Evolutionary conservation across 1,284 basidiomycete genomes (phyloP), one percentile per base, ranked within the genome.

Genomic region (Ustilago crameri): DNA sequence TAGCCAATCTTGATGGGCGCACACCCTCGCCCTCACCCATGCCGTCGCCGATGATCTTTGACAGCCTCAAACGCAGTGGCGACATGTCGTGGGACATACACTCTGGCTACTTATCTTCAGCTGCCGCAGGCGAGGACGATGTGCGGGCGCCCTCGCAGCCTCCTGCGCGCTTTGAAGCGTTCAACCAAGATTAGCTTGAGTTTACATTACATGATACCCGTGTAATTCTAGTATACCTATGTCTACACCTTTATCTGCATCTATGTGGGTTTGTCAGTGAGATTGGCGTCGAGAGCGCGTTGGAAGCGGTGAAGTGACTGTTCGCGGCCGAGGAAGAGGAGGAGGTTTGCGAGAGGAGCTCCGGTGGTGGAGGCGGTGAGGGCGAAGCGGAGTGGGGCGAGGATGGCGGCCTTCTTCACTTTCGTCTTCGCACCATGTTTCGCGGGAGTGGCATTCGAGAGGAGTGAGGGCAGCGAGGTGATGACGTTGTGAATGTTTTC

Each of bases 341-440:
- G 43, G 20, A 71, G 35, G n/a, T 72, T 64, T 5, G 60, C 72
- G 9, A 75, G 30, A 0, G 68, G 69, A 1, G 72, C 54, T 15
- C 72, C 72, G 42, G 42, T 30, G 9, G 63, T 42, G 18, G 43
- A 41, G 14, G 48, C 69, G 34, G 51, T 64, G 42, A 75, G 50
- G 5, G 63, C 69, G 23, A 73, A 67, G 18, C 73, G 37, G 14
- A 75, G 44, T 12, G 73, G 72, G 0, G 59, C 62, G 10, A 73
- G 27, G n/a, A 75, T 46, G 3, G 57, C 57, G 1, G 68, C 47
- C 43, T 73, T 73, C 18, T 71, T 71, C 26, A 71, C 43, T 20
- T 66, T 71, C 9, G 45, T 53, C 15, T 51, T 61, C 27, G 56
- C 35, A 3, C 20, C 41, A 9, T 46, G 18, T 26, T 20, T 24